Base-by-base conservation (phyloP, 495 filamentous ascomycete species). In the Lindgomyces ingoldianus region DNA sequence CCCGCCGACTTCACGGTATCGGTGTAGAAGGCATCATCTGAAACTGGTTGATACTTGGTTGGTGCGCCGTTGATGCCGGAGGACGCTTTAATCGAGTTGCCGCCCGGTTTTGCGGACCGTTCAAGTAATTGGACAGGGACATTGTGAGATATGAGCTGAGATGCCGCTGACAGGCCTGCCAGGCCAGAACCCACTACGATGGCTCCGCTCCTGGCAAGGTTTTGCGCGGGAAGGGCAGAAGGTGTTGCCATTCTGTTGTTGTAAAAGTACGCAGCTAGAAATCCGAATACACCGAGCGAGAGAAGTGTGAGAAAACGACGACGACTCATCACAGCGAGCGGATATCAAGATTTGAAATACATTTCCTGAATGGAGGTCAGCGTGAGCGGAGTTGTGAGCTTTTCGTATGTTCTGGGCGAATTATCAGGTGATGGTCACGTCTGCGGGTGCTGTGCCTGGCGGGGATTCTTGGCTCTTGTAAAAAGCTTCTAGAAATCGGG, bases 41-140 rank as follows among this genome's bases (percentile, higher is more conserved):
- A 46, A 10, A 42, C 50, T 22, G 70, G 63, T 65, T 85, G 83
- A 62, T 79, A 84, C 16, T 74, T 72, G 0, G 83, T 84, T 14
- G 78, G 77, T 0, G 82, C 81, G 6, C 83, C 84, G 67, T 85
- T 87, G 72, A 87, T 87, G 3, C 84, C 83, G 0, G 83, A 85
- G 0, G 83, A 85, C 1, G 84, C 84, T 66, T 87, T 87, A 71
- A 85, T 84, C 69, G 76, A 80, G 65, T 87, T 87, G 8, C 84
- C 83, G n/a, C 84, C 84, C 0, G 83, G 83, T 60, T 82, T 84
- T 11, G 77, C 56, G 10, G 77, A 75, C 6, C 81, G 76, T 49
- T 86, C 83, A n/a, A 86, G 73, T 51, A 86, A 69, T 29, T 70
- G 69, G 2, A 86, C 82, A 0, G 74, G 57, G 11, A 80, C 70